Conservation (phyloP, 306 rosid genomes). For the Rubus idaeus region DNA sequence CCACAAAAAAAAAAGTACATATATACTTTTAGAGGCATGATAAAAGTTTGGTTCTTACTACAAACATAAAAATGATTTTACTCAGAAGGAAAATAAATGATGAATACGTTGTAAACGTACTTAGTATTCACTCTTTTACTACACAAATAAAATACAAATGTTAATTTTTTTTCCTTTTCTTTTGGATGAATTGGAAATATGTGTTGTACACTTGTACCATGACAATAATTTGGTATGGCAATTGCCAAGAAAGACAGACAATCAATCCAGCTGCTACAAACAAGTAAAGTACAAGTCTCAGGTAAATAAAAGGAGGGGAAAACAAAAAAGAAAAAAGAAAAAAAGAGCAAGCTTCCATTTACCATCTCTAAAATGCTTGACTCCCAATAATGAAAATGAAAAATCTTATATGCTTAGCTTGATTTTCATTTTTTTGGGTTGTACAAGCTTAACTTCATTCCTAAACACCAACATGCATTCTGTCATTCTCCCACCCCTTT, state of each 20-base stretch:
- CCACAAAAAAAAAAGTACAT: background rate
- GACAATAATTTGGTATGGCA: constrained; percentile 7
- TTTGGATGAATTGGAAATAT: background rate
- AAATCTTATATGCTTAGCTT: background rate
- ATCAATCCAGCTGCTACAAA: constrained; percentile 8
- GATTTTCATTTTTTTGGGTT: background rate
- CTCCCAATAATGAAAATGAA: background rate
- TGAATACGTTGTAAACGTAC: too few species aligned
- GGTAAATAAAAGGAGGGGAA: background rate
- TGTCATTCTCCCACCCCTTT: background rate
- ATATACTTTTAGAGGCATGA: background rate
- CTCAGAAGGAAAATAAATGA: background rate
- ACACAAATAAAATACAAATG: background rate
- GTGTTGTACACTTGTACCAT: background rate
- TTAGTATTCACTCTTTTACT: background rate
- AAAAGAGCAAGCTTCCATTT: background rate
- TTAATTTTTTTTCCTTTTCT: background rate
- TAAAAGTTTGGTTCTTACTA: background rate
- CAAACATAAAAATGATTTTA: background rate
- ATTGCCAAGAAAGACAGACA: constrained; percentile 7
- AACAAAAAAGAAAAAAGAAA: too few species aligned
- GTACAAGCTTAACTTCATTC: background rate
- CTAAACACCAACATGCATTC: background rate
- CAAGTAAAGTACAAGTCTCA: background rate
- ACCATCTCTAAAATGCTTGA: background rate